Evolutionary conservation across 2,329 filamentous ascomycete genomes (phyloP).

Genomic region (Venturia aucupariae): DNA sequence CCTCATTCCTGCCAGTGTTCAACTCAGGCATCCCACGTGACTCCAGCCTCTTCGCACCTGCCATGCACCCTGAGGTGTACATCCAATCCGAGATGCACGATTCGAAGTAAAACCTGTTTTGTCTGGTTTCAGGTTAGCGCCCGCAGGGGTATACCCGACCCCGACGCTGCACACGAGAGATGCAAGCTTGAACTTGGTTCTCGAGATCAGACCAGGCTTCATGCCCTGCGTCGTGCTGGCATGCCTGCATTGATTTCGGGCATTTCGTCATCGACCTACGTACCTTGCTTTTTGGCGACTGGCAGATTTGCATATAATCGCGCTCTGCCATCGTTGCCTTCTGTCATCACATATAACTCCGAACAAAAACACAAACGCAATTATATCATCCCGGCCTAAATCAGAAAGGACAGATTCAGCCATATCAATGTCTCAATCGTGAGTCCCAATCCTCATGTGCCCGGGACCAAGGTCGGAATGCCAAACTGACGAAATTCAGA

Average conservation of each 20-base stretch:
- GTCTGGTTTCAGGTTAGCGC: neutral
- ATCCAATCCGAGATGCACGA: neutral
- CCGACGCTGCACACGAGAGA: neutral
- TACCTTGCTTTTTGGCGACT: neutral
- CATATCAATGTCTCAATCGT: constrained; percentile 19
- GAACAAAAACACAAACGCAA: neutral
- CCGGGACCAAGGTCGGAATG: neutral
- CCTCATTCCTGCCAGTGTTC: neutral
- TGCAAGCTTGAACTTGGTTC: constrained; percentile 2
- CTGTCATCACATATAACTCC: neutral
- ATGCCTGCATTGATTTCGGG: neutral
- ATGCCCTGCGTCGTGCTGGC: neutral
- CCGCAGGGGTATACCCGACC: neutral
- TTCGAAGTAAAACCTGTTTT: constrained; percentile 6
- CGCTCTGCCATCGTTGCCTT: neutral
- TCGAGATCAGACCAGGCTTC: neutral
- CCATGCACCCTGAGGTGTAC: neutral
- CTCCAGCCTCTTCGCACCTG: neutral
- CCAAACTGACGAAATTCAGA: neutral
- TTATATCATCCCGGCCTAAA: neutral
- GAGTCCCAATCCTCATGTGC: constrained; percentile 15
- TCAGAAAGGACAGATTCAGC: constrained; percentile 16
- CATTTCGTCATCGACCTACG: constrained; percentile 2
- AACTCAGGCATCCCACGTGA: neutral
- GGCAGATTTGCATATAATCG: neutral